Base-by-base conservation (phyloP, 768 basidiomycete species). In the Cantharellus anzutake region DNA sequence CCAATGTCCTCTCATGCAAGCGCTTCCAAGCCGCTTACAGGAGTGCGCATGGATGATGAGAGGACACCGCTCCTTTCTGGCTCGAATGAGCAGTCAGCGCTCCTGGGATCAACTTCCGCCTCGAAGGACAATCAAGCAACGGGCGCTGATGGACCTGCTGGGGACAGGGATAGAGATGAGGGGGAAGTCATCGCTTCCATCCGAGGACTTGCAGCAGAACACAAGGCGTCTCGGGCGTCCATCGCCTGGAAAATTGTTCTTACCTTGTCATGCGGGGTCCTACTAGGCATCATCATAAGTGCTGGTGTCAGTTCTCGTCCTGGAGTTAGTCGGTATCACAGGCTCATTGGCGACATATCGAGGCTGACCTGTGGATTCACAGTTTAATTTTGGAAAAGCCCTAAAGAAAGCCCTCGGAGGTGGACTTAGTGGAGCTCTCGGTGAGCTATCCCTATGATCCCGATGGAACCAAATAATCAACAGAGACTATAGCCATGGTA, bases 341-440 rank as follows among this genome's bases (percentile, higher is more conserved):
- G 7, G 14, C 7, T 37, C 7, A 55, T 7, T 11, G 11, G 14
- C 35, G 35, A 55, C 14, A 7, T 11, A 14, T 55, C 11, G 7
- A 55, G 7, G 52, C 52, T 55, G 7, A 7, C 34, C 34, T 55
- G 52, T 38, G 14, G 38, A 14, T 42, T 5, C 34, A 37, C 14
- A 94, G 81, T 94, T 97, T 63, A 91, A 98, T 69, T 72, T 86
- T 5, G 71, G 73, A 40, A 77, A 78, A 38, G 87, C 93, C 0
- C 71, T 96, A 64, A 86, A 79, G 73, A 79, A 75, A 51, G 94
- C 93, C 2, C 75, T 87, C 0, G 93, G 94, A 4, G 93, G 94
- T 34, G 93, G 92, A 3, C 70, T 93, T 56, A 90, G 85, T 64
- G 93, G 92, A 53, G 88, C 90, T 14, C 84, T 85, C 63, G 84